These are phyloP conservation scores for Protea cynaroides DNA, from an alignment of 164 flowering plant genomes.

Conservation along the genomic window DNA sequence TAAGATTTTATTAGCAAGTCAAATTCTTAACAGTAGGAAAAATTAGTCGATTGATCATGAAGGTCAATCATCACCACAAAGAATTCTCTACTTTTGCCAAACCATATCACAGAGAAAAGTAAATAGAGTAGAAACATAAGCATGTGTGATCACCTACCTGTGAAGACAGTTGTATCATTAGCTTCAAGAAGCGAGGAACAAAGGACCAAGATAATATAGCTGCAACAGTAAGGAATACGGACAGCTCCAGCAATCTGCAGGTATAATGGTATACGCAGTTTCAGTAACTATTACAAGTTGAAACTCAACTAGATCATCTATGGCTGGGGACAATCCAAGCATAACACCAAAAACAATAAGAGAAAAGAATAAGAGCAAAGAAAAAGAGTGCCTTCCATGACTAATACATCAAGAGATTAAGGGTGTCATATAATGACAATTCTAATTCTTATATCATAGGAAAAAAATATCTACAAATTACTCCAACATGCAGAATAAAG, in stretches of 20 bases:
- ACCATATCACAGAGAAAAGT: neutral
- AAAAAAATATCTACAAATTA: too few relatives aligned
- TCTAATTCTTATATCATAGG: too few relatives aligned
- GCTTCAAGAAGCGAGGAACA: conserved; percentile 85
- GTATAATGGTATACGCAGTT: neutral
- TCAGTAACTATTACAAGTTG: neutral
- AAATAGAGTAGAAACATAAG: neutral
- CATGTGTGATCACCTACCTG: conserved; percentile 47
- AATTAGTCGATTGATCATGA: neutral
- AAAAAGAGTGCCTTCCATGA: too few relatives aligned
- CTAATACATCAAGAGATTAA: too few relatives aligned
- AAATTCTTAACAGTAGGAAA: neutral
- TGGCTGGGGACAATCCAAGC: neutral
- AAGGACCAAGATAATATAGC: conserved; percentile 85
- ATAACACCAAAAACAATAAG: neutral
- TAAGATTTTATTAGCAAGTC: conserved; percentile 5
- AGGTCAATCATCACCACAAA: neutral
- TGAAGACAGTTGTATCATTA: conserved; percentile 85
- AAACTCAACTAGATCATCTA: neutral
- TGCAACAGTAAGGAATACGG: conserved; percentile 57
- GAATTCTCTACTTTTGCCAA: neutral
- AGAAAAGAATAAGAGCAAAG: too few relatives aligned
- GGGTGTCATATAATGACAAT: too few relatives aligned
- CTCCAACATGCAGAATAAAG: neutral
- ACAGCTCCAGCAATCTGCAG: conserved; percentile 71